These are phyloP conservation scores for Olyra latifolia DNA, from an alignment of 176 grass and related monocot genomes.

Conservation along the genomic window DNA sequence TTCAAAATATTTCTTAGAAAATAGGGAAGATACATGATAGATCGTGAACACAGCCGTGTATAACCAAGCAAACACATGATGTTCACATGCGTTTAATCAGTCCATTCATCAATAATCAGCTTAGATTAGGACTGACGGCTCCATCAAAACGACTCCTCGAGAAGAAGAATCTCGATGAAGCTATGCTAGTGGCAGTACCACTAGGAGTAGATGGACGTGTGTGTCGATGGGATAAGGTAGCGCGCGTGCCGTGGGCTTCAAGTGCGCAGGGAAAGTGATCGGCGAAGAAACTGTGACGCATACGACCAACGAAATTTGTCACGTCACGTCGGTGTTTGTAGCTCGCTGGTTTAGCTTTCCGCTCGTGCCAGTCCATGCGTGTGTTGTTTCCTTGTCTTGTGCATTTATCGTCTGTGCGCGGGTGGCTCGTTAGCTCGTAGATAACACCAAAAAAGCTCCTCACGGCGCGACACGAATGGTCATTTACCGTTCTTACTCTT, in stretches of 20 bases:
- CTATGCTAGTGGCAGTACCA: too few relatives aligned
- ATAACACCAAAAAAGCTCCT: neutral
- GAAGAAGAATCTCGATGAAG: neutral
- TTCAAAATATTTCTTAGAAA: too few relatives aligned
- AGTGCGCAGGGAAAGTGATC: conserved; percentile 18
- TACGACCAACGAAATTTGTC: neutral
- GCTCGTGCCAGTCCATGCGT: neutral
- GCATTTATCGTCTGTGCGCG: neutral
- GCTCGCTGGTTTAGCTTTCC: neutral
- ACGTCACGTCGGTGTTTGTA: neutral
- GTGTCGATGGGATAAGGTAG: neutral
- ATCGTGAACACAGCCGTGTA: neutral
- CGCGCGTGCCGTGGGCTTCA: neutral
- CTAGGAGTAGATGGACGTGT: neutral
- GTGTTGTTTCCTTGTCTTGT: neutral
- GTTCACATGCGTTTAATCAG: neutral
- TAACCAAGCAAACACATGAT: neutral
- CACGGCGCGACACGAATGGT: neutral
- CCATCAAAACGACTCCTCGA: neutral
- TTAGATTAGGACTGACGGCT: neutral
- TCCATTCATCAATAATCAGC: too few relatives aligned
- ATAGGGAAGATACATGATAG: too few relatives aligned
- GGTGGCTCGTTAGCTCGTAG: neutral
- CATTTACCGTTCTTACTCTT: neutral
- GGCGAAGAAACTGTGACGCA: conserved; percentile 24